phyloP scores from a whole-genome alignment of 371 early-diverging fungal genomes.

The Globomyces sp. region DNA sequence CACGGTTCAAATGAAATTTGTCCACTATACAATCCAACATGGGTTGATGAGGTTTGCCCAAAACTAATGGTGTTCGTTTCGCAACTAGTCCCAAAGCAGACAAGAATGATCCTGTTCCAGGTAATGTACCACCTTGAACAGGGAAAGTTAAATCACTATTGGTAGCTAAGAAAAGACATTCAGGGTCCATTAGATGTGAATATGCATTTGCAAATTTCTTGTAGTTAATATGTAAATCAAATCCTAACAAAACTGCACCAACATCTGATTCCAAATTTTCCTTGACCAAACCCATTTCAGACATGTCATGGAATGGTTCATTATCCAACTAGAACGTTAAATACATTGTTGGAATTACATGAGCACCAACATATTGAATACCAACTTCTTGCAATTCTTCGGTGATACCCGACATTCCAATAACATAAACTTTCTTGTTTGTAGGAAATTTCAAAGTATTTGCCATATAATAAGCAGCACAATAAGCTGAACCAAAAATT shows the following conservation, averaged over 20 bases:
- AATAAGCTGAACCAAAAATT: slow-evolving; percentile 92
- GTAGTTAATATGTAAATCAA: slow-evolving; percentile 87
- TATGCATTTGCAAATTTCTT: slow-evolving; percentile 88
- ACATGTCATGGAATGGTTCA: slow-evolving; percentile 43
- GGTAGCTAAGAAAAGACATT: slow-evolving; percentile 86
- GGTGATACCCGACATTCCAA: slow-evolving; percentile 86
- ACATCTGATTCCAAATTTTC: slow-evolving; percentile 50
- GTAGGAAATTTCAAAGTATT: slow-evolving; percentile 72
- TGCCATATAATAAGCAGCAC: slow-evolving; percentile 89
- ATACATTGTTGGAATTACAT: slow-evolving; percentile 41
- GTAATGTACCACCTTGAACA: slow-evolving; percentile 26
- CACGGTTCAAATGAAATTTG: slow-evolving; percentile 68
- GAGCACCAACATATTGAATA: slow-evolving; percentile 58
- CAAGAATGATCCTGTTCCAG: slow-evolving; percentile 83
- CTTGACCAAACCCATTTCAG: slow-evolving; percentile 51
- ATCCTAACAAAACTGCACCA: slow-evolving; percentile 84
- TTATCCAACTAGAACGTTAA: slow-evolving; percentile 39
- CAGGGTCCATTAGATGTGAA: slow-evolving; percentile 73
- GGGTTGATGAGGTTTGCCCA: slow-evolving; percentile 91
- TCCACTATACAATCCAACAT: slow-evolving; percentile 89
- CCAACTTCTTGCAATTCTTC: slow-evolving; percentile 81
- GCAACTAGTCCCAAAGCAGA: slow-evolving; percentile 71
- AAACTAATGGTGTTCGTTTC: slow-evolving; percentile 71
- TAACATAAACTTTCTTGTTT: slow-evolving; percentile 86
- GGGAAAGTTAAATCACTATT: slow-evolving; percentile 92